A percentile compares a stretch with the other conserved stretches of the same genome.
These are phyloP conservation scores for Phlebiopsis flavidoalba DNA, from an alignment of 768 basidiomycete genomes.

Conservation along the genomic window DNA sequence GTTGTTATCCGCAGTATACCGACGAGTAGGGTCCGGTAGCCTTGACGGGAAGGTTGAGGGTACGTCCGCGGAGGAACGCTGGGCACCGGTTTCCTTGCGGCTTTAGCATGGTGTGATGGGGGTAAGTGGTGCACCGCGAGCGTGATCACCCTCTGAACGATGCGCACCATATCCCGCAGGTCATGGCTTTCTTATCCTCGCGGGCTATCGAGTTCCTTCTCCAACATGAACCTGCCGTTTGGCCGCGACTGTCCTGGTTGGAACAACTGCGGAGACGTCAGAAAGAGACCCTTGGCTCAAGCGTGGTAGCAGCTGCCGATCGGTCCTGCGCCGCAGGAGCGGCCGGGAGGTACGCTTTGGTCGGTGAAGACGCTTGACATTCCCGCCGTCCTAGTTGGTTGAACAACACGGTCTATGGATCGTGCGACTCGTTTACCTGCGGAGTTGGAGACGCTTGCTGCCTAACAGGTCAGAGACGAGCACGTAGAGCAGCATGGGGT, in stretches of 20 bases:
- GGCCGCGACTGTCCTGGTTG: constrained; percentile 44
- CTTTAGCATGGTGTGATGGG: constrained; percentile 7
- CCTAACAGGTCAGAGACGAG: too few species aligned
- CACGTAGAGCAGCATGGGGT: too few species aligned
- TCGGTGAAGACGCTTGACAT: not conserved
- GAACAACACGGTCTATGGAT: not conserved
- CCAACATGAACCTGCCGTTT: constrained; percentile 60
- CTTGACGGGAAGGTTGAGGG: constrained; percentile 66
- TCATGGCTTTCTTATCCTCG: constrained; percentile 58
- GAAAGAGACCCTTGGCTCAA: constrained; percentile 51
- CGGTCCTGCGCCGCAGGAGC: constrained; percentile 5
- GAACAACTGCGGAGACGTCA: constrained; percentile 59
- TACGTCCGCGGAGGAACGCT: constrained; percentile 68
- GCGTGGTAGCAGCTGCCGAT: constrained; percentile 40
- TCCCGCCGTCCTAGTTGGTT: not conserved
- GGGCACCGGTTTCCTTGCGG: constrained; percentile 36
- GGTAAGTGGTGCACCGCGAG: constrained; percentile 26
- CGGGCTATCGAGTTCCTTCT: constrained; percentile 62
- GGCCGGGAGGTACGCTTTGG: too few species aligned
- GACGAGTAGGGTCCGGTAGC: constrained; percentile 59
- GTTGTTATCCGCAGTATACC: constrained; percentile 54
- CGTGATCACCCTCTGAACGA: not conserved
- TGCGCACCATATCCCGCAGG: constrained; percentile 49
- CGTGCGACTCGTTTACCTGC: too few species aligned
- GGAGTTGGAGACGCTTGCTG: too few species aligned